A percentile compares a stretch with the other conserved stretches of the same genome.
Evolutionary conservation across 345 rosid species (phyloP).

Genomic region (Brassica nigra): DNA sequence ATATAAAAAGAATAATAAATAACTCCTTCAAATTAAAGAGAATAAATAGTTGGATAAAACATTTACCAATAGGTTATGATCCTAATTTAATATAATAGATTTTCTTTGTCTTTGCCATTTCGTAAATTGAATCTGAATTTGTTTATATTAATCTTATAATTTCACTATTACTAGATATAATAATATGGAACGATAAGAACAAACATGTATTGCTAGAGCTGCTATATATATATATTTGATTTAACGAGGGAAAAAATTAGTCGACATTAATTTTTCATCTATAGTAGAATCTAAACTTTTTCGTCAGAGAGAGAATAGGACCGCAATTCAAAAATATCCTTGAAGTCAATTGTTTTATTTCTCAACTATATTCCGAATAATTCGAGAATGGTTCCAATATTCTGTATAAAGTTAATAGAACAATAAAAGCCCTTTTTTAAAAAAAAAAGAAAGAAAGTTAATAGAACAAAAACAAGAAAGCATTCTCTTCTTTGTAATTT

Average conservation of each 20-base stretch:
- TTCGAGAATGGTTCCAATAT: constrained; percentile 11
- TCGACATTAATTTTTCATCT: constrained; percentile 3
- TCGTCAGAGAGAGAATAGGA: not conserved
- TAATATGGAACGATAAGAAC: constrained; percentile 7
- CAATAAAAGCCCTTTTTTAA: not conserved
- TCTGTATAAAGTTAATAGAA: constrained; percentile 10
- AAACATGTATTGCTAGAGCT: not conserved
- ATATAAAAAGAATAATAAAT: too few species aligned
- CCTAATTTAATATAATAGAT: not conserved
- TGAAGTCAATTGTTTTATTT: constrained; percentile 8
- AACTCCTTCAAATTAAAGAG: too few species aligned
- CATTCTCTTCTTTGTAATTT: not conserved
- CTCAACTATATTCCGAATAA: constrained; percentile 18
- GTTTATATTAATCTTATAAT: not conserved
- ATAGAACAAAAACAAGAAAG: constrained; percentile 1
- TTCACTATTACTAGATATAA: constrained; percentile 1
- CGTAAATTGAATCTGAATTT: constrained; percentile 8
- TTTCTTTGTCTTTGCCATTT: constrained; percentile 33
- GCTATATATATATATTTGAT: not conserved
- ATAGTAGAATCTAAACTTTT: constrained; percentile 8
- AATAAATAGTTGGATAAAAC: too few species aligned
- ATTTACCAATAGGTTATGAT: too few species aligned
- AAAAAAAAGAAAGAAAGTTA: not conserved
- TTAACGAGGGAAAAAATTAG: not conserved
- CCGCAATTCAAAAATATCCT: constrained; percentile 2